Conservation (phyloP, 1,139 yeast genomes). For the Blastobotrys apis region DNA sequence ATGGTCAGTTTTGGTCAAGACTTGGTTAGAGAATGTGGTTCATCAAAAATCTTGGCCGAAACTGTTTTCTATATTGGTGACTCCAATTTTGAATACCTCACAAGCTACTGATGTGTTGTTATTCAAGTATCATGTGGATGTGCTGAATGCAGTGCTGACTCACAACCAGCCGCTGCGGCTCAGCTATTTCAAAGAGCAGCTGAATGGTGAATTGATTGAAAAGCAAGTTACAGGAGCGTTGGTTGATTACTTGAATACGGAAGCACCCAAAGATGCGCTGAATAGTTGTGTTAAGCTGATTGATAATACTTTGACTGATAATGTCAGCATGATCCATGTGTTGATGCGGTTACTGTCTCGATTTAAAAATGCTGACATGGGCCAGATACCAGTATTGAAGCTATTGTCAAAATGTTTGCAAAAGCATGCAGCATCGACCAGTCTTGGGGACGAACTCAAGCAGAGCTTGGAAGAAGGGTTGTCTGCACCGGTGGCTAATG, state of each 20-base stretch:
- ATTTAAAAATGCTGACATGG: slow-evolving; percentile 11
- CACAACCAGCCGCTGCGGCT: slow-evolving; percentile 39
- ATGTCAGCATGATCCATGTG: slow-evolving; percentile 4
- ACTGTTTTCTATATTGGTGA: slow-evolving; percentile 52
- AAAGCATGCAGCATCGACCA: not conserved
- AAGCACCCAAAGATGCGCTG: not conserved
- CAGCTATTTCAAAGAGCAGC: slow-evolving; percentile 15
- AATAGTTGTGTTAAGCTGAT: slow-evolving; percentile 4
- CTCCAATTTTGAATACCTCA: slow-evolving; percentile 41
- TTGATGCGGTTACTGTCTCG: slow-evolving; percentile 9
- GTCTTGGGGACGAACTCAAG: slow-evolving; percentile 15
- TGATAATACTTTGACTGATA: slow-evolving; percentile 9
- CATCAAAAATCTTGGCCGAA: slow-evolving; percentile 55
- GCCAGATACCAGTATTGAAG: slow-evolving; percentile 12
- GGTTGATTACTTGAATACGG: slow-evolving; percentile 1
- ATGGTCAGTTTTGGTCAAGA: slow-evolving; percentile 41
- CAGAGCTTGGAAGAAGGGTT: slow-evolving; percentile 41
- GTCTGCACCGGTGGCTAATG: slow-evolving; percentile 26
- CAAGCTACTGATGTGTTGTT: slow-evolving; percentile 50
- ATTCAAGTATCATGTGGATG: slow-evolving; percentile 54
- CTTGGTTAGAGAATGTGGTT: slow-evolving; percentile 54
- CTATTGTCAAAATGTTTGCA: slow-evolving; percentile 12
- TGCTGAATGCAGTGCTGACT: slow-evolving; percentile 48
- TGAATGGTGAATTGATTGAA: slow-evolving; percentile 4
- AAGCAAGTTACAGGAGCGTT: not conserved